A percentile compares a stretch with the other conserved stretches of the same genome.
Evolutionary conservation across 306 rosid species (phyloP).

Genomic region (Lathyrus sativus): DNA sequence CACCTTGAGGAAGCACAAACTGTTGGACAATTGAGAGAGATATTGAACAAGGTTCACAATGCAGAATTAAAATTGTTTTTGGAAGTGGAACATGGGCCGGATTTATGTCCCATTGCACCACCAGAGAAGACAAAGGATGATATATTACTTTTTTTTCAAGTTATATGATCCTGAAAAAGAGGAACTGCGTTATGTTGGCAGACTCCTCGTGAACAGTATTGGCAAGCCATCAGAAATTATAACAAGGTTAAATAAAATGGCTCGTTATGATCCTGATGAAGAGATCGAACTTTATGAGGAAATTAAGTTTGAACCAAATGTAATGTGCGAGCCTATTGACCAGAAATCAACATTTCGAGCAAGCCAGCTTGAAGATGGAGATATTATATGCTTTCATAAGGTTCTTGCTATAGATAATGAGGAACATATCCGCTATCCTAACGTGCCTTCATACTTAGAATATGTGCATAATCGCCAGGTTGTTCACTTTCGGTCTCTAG

Average conservation of each 20-base stretch:
- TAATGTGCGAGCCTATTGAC: conserved; percentile 96
- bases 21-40: conserved; percentile 83
- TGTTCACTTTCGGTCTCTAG: conserved; percentile 86
- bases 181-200: conserved; percentile 76
- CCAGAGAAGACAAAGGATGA: conserved; percentile 80
- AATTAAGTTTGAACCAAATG: conserved; percentile 93
- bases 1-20: conserved; percentile 73
- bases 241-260: conserved; percentile 78
- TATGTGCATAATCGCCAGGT: conserved; percentile 93
- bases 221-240: conserved; percentile 80
- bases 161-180: conserved; percentile 82
- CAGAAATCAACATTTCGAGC: conserved; percentile 79
- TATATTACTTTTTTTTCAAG: conserved; percentile 82
- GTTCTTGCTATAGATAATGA: conserved; percentile 52
- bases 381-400: conserved; percentile 89
- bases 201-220: conserved; percentile 76
- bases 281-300: conserved; percentile 96
- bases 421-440: conserved; percentile 70
- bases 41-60: conserved; percentile 65
- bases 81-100: conserved; percentile 75
- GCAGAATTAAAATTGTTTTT: conserved; percentile 77
- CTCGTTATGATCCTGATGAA: conserved; percentile 80
- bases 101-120: conserved; percentile 61
- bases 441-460: conserved; percentile 92
- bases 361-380: conserved; percentile 99